phyloP scores from a whole-genome alignment of 2,329 filamentous ascomycete genomes.

The Aspergillus ochraceus region DNA sequence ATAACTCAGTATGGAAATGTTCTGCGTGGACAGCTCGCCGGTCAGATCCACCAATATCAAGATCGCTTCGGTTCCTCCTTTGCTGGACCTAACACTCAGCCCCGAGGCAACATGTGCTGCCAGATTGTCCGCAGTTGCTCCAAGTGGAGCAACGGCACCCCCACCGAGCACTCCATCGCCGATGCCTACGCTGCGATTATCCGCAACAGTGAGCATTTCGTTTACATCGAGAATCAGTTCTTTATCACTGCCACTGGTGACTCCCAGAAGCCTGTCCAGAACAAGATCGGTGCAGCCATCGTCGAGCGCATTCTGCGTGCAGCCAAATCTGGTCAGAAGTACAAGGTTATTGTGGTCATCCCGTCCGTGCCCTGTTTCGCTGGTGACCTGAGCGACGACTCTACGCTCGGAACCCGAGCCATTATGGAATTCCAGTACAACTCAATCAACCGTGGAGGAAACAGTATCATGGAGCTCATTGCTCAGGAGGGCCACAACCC shows the following conservation, averaged over 20 bases:
- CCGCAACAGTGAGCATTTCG: constrained; percentile 80
- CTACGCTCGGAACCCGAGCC: constrained; percentile 80
- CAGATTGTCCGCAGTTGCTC: constrained; percentile 70
- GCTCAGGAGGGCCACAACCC: constrained; percentile 76
- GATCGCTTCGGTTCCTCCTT: constrained; percentile 30
- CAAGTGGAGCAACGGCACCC: constrained; percentile 96
- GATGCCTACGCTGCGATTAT: constrained; percentile 87
- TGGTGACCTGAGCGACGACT: constrained; percentile 80
- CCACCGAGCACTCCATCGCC: constrained; percentile 77
- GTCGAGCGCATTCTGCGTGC: constrained; percentile 86
- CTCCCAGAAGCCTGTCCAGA: constrained; percentile 80
- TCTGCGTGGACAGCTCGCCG: constrained; percentile 41
- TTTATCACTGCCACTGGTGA: constrained; percentile 94
- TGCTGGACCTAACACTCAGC: constrained; percentile 24
- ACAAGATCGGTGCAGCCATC: constrained; percentile 86
- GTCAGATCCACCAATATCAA: constrained; percentile 47
- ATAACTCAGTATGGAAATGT: constrained; percentile 38
- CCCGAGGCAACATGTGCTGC: constrained; percentile 38
- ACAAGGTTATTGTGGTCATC: constrained; percentile 85
- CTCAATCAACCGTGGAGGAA: constrained; percentile 85
- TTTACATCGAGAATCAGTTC: constrained; percentile 99
- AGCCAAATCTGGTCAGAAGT: constrained; percentile 79
- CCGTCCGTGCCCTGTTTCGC: constrained; percentile 92
- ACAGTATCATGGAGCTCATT: constrained; percentile 85
- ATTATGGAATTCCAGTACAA: constrained; percentile 99